Conservation (phyloP, 768 basidiomycete genomes). For the Suillus brevipes region DNA sequence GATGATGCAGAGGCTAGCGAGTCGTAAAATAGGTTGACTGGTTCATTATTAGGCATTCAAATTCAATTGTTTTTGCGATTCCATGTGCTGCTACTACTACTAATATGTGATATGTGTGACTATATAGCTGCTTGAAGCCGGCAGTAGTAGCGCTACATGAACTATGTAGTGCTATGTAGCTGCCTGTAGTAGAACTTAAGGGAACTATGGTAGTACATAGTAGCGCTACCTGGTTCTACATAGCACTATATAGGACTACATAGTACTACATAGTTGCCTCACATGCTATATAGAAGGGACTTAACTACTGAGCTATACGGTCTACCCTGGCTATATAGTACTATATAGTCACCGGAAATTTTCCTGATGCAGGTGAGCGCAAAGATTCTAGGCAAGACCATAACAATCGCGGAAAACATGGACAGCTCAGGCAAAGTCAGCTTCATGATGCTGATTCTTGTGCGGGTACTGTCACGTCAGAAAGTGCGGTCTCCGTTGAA, state of each 20-base stretch:
- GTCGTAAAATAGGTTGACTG: not conserved
- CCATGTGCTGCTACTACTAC: not conserved
- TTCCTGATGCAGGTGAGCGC: slow-evolving; percentile 79
- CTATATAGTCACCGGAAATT: no score
- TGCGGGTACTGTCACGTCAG: not conserved
- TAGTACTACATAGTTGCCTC: not conserved
- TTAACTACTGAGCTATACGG: not conserved
- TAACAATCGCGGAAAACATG: slow-evolving; percentile 47
- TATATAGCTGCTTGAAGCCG: not conserved
- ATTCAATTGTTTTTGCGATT: not conserved
- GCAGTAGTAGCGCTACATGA: not conserved
- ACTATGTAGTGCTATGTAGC: not conserved
- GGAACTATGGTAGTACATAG: not conserved
- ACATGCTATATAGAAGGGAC: slow-evolving; percentile 1
- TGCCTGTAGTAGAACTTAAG: not conserved
- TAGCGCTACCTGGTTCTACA: not conserved
- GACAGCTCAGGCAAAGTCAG: slow-evolving; percentile 31
- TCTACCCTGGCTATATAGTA: not conserved
- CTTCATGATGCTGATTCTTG: slow-evolving; percentile 21
- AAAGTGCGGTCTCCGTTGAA: not conserved
- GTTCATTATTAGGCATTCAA: not conserved
- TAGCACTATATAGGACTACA: not conserved
- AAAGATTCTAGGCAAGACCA: slow-evolving; percentile 67
- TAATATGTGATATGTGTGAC: not conserved
- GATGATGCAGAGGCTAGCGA: not conserved